Evolutionary conservation across 2,329 filamentous ascomycete genomes (phyloP).

Genomic region (Alternaria tenuissima): DNA sequence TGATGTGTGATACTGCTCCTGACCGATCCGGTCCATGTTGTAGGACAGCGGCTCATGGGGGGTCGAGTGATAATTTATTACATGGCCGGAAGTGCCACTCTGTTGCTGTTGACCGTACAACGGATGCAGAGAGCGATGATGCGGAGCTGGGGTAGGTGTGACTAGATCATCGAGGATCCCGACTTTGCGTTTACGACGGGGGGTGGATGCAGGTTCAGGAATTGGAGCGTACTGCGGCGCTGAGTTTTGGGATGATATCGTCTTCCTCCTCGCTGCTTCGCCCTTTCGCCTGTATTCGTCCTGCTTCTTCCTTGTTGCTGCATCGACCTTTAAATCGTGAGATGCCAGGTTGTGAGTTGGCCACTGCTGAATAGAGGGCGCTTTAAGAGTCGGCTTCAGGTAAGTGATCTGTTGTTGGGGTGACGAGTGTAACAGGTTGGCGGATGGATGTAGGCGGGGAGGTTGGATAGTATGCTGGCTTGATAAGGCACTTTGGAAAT

Average conservation of each 20-base stretch:
- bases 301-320: constrained; percentile 11
- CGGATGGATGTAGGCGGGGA: background rate
- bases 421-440: background rate
- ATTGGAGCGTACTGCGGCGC: background rate
- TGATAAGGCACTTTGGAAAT: background rate
- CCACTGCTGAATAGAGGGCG: constrained; percentile 26
- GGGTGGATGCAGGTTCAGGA: background rate
- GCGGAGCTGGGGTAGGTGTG: background rate
- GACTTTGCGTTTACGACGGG: constrained; percentile 3
- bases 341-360: constrained; percentile 18
- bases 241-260: background rate
- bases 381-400: background rate
- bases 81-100: background rate
- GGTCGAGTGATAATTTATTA: background rate
- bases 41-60: background rate
- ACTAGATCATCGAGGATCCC: background rate
- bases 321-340: constrained; percentile 3
- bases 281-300: constrained; percentile 7
- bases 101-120: background rate
- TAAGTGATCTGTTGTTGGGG: background rate
- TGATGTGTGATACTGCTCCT: background rate
- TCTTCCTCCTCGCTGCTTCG: background rate
- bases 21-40: background rate
- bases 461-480: background rate
- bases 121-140: background rate